A percentile compares a stretch with the other conserved stretches of the same genome.
Conservation (phyloP, 306 rosid species). For the Casuarina cunninghamiana region DNA sequence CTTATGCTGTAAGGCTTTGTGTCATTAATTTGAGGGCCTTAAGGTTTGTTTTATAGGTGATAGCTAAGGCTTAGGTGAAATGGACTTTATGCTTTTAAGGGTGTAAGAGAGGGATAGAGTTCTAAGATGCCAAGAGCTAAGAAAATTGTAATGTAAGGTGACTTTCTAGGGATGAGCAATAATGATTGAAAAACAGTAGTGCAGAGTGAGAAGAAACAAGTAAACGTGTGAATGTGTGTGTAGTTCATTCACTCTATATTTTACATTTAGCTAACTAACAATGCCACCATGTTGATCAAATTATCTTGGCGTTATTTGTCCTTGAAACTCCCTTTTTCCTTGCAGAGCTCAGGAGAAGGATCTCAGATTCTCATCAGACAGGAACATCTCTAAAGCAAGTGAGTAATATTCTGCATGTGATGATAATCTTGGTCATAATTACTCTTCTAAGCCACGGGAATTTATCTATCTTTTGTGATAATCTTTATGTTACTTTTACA, state of each 20-base stretch:
- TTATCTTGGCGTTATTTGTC: conserved; percentile 20
- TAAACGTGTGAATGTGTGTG: background rate
- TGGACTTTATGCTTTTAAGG: background rate
- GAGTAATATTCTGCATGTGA: conserved; percentile 36
- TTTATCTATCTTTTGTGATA: conserved; percentile 26
- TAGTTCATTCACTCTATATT: conserved; percentile 14
- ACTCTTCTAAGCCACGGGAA: conserved; percentile 8
- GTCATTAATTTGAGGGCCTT: background rate
- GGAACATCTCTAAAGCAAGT: conserved; percentile 59
- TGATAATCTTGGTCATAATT: conserved; percentile 8
- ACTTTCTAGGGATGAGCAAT: background rate
- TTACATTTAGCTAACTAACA: conserved; percentile 11
- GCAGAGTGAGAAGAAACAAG: background rate
- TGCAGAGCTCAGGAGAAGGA: conserved; percentile 74
- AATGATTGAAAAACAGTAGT: background rate
- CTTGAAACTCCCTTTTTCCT: conserved; percentile 22
- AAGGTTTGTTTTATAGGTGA: background rate
- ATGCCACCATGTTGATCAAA: conserved; percentile 22
- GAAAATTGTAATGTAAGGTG: background rate
- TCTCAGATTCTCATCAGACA: conserved; percentile 50
- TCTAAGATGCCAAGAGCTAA: background rate
- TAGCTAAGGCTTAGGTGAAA: background rate
- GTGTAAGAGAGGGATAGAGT: background rate
- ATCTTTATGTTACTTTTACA: conserved; percentile 20
- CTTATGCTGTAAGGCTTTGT: background rate